A percentile compares a stretch with the other conserved stretches of the same genome.
These are phyloP conservation scores for Jaltomata sinuosa DNA, from an alignment of 257 asterid genomes.

Conservation along the genomic window DNA sequence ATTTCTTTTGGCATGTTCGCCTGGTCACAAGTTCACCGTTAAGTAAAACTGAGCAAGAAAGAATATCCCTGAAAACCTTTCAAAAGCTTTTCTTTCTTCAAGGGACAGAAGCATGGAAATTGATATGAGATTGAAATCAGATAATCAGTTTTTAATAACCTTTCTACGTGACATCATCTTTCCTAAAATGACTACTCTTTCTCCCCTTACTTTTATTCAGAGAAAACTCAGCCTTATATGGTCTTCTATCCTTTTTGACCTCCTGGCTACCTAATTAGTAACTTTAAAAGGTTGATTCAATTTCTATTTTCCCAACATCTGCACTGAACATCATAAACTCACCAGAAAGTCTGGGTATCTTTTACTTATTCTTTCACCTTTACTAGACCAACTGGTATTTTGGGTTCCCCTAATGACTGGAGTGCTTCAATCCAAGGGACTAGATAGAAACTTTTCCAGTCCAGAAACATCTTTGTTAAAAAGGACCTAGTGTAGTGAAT, in stretches of 20 bases:
- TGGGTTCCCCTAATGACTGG: not conserved
- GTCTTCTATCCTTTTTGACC: not conserved
- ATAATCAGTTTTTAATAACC: not conserved
- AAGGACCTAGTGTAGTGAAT: not conserved
- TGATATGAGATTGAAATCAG: not conserved
- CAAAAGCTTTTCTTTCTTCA: not conserved
- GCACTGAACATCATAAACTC: not conserved
- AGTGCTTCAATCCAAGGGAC: not conserved
- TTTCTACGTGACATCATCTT: not conserved
- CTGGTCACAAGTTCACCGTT: conserved; percentile 22
- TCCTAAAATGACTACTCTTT: not conserved
- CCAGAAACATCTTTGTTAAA: not conserved
- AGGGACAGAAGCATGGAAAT: not conserved
- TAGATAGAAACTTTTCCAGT: not conserved
- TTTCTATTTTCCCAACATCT: not conserved
- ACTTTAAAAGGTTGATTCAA: not conserved
- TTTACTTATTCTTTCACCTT: not conserved
- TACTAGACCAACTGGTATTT: not conserved
- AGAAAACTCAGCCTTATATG: not conserved
- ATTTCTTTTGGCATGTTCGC: conserved; percentile 98
- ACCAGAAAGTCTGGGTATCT: not conserved
- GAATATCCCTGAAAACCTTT: not conserved
- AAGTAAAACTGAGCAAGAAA: not conserved
- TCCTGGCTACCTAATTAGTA: not conserved
- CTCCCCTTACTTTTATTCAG: not conserved